Evolutionary conservation across 177 flowering plant species (phyloP).

Genomic region (Vitis hybrid): DNA sequence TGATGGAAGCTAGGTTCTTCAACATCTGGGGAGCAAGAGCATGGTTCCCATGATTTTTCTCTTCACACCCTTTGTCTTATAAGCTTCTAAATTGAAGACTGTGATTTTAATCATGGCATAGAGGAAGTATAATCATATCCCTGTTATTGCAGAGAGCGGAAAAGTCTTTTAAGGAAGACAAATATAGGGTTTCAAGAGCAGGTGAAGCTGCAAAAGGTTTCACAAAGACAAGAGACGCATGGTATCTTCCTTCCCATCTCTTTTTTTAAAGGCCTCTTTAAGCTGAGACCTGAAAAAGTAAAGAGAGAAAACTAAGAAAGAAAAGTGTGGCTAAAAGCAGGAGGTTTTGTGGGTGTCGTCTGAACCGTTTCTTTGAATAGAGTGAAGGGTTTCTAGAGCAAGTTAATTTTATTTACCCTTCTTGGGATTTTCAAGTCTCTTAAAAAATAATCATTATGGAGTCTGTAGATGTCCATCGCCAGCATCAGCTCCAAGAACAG

Average conservation of each 20-base stretch:
- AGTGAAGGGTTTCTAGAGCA: neutral
- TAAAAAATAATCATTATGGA: constrained; percentile 12
- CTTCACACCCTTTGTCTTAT: too few relatives aligned
- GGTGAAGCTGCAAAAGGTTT: neutral
- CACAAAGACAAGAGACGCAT: neutral
- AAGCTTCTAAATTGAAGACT: too few relatives aligned
- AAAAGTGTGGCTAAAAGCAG: constrained; percentile 2
- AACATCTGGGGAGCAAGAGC: too few relatives aligned
- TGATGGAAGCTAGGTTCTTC: too few relatives aligned
- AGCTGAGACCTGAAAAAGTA: constrained; percentile 2
- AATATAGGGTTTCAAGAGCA: neutral
- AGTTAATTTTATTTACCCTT: neutral
- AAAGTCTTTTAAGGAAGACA: neutral
- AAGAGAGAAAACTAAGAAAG: neutral
- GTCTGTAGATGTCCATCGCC: constrained; percentile 16
- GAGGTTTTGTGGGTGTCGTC: neutral
- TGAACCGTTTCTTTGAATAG: constrained; percentile 3
- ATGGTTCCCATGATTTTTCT: too few relatives aligned
- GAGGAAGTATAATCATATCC: too few relatives aligned
- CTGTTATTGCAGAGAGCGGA: too few relatives aligned
- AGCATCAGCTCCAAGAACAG: constrained; percentile 17
- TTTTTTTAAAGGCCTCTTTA: constrained; percentile 1
- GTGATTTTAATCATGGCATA: too few relatives aligned
- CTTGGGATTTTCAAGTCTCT: neutral
- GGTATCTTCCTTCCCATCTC: neutral